A percentile compares a stretch with the other conserved stretches of the same genome.
phyloP scores from a whole-genome alignment of 1,139 yeast genomes.

The Yamadazyma blattariae region DNA sequence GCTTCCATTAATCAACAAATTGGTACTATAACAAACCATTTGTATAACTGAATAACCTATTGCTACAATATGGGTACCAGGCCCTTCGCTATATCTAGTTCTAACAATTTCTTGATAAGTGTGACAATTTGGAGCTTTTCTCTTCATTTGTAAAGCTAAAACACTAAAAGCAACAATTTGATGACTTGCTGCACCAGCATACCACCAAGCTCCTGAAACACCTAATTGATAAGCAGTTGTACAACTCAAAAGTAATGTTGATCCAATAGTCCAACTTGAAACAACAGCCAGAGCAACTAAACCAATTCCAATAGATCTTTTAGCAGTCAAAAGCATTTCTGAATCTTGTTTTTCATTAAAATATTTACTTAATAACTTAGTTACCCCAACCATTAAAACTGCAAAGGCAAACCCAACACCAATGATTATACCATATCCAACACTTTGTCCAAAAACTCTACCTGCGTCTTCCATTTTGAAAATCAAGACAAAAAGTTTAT shows the following conservation, averaged over 20 bases:
- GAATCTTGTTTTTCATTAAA: slow-evolving; percentile 37
- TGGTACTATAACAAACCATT: slow-evolving; percentile 17
- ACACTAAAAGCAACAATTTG: slow-evolving; percentile 74
- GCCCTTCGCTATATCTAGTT: slow-evolving; percentile 69
- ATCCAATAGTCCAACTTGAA: slow-evolving; percentile 39
- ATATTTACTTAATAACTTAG: slow-evolving; percentile 25
- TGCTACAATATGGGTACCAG: slow-evolving; percentile 20
- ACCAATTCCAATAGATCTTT: slow-evolving; percentile 32
- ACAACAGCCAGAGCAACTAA: slow-evolving; percentile 39
- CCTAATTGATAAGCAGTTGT: slow-evolving; percentile 27
- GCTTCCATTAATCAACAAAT: slow-evolving; percentile 17
- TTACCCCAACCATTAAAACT: slow-evolving; percentile 30
- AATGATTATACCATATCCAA: slow-evolving; percentile 38
- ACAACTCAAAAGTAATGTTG: slow-evolving; percentile 31
- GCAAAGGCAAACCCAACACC: slow-evolving; percentile 44
- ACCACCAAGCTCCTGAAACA: slow-evolving; percentile 31
- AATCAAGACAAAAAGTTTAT: background rate
- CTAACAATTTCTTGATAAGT: slow-evolving; percentile 70
- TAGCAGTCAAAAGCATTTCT: slow-evolving; percentile 38
- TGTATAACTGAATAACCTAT: slow-evolving; percentile 15
- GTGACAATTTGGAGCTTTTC: slow-evolving; percentile 73
- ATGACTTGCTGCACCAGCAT: slow-evolving; percentile 75
- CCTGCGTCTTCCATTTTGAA: slow-evolving; percentile 11
- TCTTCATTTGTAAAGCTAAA: slow-evolving; percentile 73
- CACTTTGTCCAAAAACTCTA: slow-evolving; percentile 16